Base-by-base conservation (phyloP, 768 basidiomycete genomes). In the Panaeolus cyanescens region DNA sequence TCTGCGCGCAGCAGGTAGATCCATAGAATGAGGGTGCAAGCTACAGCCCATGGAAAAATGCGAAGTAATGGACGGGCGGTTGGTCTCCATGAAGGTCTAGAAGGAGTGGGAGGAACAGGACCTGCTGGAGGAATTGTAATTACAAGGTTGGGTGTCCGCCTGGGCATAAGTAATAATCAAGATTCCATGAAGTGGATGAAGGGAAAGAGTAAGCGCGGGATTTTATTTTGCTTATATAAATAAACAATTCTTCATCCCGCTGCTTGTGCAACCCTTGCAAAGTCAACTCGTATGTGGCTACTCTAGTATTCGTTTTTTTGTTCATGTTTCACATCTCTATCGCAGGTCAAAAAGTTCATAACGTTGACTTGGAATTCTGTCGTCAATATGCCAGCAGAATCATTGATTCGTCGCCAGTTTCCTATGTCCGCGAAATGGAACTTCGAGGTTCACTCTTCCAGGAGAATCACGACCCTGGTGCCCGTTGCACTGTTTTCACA, bases 381-480 rank as follows among this genome's bases (percentile, higher is more conserved):
- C 7, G 28, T 10, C 2, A 9, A 5, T 58, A 64, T 54, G 66
- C 65, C 1, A 32, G 22, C 4, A 42, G 20, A 5, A 68, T 74
- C 25, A 37, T 76, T 10, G 50, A 36, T 0, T 22, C 62, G 3
- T 62, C 70, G 1, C 62, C 71, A 2, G 54, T 74, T 8, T 25
- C 42, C 2, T 77, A 75, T 45, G 58, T 77, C 33, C 66, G 66
- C 42, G 55, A 54, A 30, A 62, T 62, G 8, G 19, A 59, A 15
- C 65, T 72, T 22, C 64, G 59, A 25, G 75, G 73, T 6, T 62
- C 64, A 2, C 66, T 74, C 15, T 74, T 72, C 54, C 54, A 67
- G 22, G 55, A 56, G 3, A 55, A 59, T 15, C 12, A 39, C 31
- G 34, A 55, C 5, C 33, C 59, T 12, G 70, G 68, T 6, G 66